These are phyloP conservation scores for Graphilbum fragrans DNA, from an alignment of 2,329 filamentous ascomycete genomes.

Conservation along the genomic window DNA sequence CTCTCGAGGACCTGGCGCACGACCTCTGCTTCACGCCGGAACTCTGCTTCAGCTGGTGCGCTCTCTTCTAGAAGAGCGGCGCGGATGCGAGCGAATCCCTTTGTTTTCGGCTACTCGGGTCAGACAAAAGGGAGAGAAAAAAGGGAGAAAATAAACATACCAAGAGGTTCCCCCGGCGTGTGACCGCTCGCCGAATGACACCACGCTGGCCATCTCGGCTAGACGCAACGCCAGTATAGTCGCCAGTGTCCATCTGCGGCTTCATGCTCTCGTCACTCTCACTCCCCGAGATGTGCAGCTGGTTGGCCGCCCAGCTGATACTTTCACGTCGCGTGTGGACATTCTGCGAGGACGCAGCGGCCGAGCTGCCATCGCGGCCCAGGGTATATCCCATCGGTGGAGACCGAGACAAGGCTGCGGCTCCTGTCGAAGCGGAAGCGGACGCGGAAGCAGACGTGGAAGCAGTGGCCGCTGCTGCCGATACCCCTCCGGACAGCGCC, in stretches of 20 bases:
- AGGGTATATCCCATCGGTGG: conserved; percentile 41
- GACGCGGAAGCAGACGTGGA: no score
- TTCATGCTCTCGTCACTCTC: conserved; percentile 63
- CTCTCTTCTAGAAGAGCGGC: conserved; percentile 82
- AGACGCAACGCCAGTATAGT: conserved; percentile 27
- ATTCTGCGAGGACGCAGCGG: not conserved
- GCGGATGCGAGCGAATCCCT: conserved; percentile 85
- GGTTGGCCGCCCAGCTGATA: conserved; percentile 81
- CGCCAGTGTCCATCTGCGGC: conserved; percentile 30
- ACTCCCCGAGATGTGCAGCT: conserved; percentile 69
- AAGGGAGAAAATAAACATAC: conserved; percentile 33
- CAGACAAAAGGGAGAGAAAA: not conserved
- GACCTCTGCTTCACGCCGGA: conserved; percentile 84
- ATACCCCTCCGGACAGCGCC: no score
- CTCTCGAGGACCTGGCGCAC: conserved; percentile 90
- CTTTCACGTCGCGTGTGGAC: conserved; percentile 65
- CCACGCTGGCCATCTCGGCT: conserved; percentile 51
- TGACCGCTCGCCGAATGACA: conserved; percentile 74
- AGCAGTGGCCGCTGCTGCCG: conserved; percentile 6
- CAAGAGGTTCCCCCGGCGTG: conserved; percentile 76
- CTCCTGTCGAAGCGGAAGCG: not conserved
- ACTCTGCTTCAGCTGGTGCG: conserved; percentile 77
- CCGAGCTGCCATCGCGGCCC: not conserved
- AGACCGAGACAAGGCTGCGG: conserved; percentile 48
- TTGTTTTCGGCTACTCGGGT: conserved; percentile 68